A percentile compares a stretch with the other conserved stretches of the same genome.
Evolutionary conservation across 179 eudicot species (phyloP).

Genomic region (Corrigiola litoralis): DNA sequence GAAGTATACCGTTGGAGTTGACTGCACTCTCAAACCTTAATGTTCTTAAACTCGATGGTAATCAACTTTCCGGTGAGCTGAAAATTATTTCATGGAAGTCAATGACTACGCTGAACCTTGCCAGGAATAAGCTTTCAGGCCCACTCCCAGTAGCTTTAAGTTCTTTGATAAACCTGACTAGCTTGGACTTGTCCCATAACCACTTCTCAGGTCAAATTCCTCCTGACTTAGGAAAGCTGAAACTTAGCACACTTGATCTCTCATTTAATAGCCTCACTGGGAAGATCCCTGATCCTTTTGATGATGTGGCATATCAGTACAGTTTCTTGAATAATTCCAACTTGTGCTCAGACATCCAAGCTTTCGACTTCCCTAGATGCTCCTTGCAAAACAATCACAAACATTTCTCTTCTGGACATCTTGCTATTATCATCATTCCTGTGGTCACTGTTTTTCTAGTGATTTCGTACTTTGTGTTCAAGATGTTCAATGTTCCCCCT

Average conservation of each 20-base stretch:
- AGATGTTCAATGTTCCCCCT: conserved; percentile 35
- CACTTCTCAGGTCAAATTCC: conserved; percentile 65
- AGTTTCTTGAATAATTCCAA: conserved; percentile 58
- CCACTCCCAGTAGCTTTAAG: conserved; percentile 50
- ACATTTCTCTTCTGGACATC: no score
- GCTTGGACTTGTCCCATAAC: conserved; percentile 59
- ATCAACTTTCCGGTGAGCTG: conserved; percentile 57
- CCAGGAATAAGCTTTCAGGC: conserved; percentile 59
- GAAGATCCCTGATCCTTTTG: conserved; percentile 52
- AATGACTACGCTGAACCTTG: conserved; percentile 43
- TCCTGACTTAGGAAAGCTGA: conserved; percentile 40
- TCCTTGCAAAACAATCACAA: no score
- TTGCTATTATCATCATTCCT: conserved; percentile 48
- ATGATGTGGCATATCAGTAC: conserved; percentile 42
- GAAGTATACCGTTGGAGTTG: conserved; percentile 49
- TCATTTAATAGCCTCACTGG: conserved; percentile 67
- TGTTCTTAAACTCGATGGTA: conserved; percentile 51
- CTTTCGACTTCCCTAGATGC: conserved; percentile 38
- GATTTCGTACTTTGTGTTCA: conserved; percentile 23
- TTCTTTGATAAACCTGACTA: conserved; percentile 43
- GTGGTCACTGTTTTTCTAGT: conserved; percentile 34
- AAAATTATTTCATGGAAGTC: conserved; percentile 55
- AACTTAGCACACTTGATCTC: conserved; percentile 44
- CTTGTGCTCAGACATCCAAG: conserved; percentile 47
- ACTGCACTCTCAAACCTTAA: conserved; percentile 42